Evolutionary conservation across 352 stramenopile species (phyloP).

Genomic region (Phytophthora fragariaefolia): DNA sequence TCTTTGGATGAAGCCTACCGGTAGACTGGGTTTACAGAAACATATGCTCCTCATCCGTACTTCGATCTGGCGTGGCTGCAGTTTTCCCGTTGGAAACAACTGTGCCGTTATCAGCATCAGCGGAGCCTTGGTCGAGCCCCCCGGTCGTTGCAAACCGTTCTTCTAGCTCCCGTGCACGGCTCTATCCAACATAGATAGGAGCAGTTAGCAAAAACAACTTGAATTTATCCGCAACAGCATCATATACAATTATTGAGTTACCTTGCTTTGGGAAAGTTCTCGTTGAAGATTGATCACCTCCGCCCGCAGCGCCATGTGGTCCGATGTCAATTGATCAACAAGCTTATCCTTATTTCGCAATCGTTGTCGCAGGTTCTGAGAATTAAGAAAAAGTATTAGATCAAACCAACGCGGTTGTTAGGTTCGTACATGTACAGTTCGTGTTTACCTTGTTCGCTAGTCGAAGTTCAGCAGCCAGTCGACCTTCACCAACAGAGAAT

Average conservation of each 20-base stretch:
- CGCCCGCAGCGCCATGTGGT: slow-evolving; percentile 63
- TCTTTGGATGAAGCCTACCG: slow-evolving; percentile 4
- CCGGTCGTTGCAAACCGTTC: slow-evolving; percentile 22
- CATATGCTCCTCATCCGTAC: slow-evolving; percentile 19
- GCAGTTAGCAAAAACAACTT: too few species aligned
- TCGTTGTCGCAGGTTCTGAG: slow-evolving; percentile 80
- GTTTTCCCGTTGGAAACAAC: slow-evolving; percentile 19
- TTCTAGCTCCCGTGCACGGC: slow-evolving; percentile 46
- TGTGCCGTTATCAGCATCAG: slow-evolving; percentile 17
- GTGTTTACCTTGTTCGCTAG: slow-evolving; percentile 83
- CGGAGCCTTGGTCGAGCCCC: slow-evolving; percentile 3
- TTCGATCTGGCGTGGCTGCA: slow-evolving; percentile 17
- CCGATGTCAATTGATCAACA: slow-evolving; percentile 79
- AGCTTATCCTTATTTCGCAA: slow-evolving; percentile 87
- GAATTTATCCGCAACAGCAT: too few species aligned
- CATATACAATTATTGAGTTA: slow-evolving; percentile 18
- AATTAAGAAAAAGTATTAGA: slow-evolving; percentile 13
- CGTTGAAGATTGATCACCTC: slow-evolving; percentile 68
- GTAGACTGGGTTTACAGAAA: slow-evolving; percentile 12
- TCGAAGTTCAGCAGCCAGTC: slow-evolving; percentile 79
- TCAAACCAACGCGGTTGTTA: too few species aligned
- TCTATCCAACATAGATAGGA: slow-evolving; percentile 17
- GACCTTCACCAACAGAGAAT: slow-evolving; percentile 84
- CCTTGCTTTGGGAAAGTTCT: slow-evolving; percentile 70
- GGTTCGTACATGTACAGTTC: background rate